Conservation (phyloP, 2,329 filamentous ascomycete genomes). For the Fusarium sp. region DNA sequence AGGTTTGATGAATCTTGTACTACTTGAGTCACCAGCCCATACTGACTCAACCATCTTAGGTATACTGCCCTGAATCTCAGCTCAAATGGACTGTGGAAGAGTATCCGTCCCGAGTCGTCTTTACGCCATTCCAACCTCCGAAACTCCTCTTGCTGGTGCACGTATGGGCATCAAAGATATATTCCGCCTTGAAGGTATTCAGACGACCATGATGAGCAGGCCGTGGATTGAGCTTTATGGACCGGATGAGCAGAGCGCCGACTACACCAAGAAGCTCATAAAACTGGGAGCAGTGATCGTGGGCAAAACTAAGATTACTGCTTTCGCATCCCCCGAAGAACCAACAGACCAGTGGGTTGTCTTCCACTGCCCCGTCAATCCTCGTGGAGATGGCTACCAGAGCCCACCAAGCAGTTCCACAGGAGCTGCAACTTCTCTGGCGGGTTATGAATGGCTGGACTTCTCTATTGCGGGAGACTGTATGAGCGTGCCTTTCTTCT, state of each 20-base stretch:
- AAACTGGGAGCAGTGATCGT: fast-evolving
- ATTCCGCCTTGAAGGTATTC: fast-evolving
- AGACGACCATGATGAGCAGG: not conserved
- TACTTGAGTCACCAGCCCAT: too few relatives aligned
- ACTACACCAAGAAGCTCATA: not conserved
- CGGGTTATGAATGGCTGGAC: not conserved
- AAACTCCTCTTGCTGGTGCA: fast-evolving
- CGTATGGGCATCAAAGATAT: not conserved
- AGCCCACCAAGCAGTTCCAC: not conserved
- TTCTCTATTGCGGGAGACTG: not conserved
- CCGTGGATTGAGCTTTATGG: not conserved
- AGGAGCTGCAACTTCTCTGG: fast-evolving
- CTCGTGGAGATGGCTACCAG: not conserved
- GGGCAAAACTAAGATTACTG: fast-evolving
- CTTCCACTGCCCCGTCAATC: not conserved
- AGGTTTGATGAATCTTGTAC: fast-evolving
- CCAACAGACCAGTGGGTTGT: not conserved
- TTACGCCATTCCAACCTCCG: fast-evolving
- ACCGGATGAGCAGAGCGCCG: not conserved
- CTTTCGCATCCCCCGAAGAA: not conserved
- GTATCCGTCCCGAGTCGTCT: fast-evolving
- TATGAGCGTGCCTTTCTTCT: too few relatives aligned
- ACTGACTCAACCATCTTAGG: not conserved
- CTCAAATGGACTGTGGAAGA: not conserved
- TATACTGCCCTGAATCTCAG: not conserved